Conservation (phyloP, 2,329 filamentous ascomycete species). For the Trichoderma afroharzianum region DNA sequence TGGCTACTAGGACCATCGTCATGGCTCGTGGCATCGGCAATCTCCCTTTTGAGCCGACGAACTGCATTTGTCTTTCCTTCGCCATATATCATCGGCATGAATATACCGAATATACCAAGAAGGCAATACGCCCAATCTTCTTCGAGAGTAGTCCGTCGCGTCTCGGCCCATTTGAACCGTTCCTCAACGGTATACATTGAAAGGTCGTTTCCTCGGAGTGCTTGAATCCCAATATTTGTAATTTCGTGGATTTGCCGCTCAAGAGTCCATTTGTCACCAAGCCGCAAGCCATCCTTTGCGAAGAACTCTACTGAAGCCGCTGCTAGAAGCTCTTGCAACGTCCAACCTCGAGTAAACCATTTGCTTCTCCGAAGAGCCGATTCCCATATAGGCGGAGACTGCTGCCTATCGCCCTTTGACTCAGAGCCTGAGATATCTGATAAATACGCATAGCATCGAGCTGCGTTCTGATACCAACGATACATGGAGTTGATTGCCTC, state of each 20-base stretch:
- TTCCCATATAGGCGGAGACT: not conserved
- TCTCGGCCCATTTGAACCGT: constrained; percentile 25
- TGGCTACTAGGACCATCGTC: not conserved
- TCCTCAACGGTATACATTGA: constrained; percentile 20
- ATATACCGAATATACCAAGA: constrained; percentile 25
- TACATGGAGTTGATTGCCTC: constrained; percentile 18
- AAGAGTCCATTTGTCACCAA: constrained; percentile 20
- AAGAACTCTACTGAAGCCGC: constrained; percentile 27
- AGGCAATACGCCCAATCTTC: constrained; percentile 28
- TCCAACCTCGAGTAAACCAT: constrained; percentile 23
- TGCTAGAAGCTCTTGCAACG: constrained; percentile 30
- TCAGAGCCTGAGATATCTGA: not conserved
- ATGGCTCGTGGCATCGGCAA: not conserved
- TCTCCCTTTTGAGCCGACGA: constrained; percentile 20
- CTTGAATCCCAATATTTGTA: not conserved
- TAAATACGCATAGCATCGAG: constrained; percentile 11
- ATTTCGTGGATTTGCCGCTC: not conserved
- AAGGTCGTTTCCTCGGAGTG: not conserved
- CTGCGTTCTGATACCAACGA: constrained; percentile 17
- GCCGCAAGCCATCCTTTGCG: constrained; percentile 10
- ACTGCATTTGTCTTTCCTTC: constrained; percentile 24
- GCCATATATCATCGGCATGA: constrained; percentile 28
- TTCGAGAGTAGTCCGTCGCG: constrained; percentile 22
- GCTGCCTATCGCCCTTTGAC: not conserved
- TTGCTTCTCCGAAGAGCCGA: not conserved